A percentile compares a stretch with the other conserved stretches of the same genome.
Evolutionary conservation across 192 early-diverging fungal genomes (phyloP).

Genomic region (Gonapodya sp.): DNA sequence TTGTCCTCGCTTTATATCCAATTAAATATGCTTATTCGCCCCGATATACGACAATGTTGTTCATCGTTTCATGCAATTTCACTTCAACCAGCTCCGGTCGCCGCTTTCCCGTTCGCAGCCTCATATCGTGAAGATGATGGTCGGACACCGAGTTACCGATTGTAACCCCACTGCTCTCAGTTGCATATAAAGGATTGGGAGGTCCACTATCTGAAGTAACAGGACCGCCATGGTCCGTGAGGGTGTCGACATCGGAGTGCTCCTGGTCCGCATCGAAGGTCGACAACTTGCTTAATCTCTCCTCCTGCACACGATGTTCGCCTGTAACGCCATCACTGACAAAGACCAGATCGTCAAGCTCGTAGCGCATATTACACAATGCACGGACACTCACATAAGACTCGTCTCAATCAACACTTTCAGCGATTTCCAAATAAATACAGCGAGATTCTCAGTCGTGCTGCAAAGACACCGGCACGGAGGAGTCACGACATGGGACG

Average conservation of each 20-base stretch:
- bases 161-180: conserved; percentile 7
- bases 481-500: conserved; percentile 6
- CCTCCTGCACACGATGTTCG: too few relatives aligned
- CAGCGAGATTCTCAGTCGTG: conserved; percentile 83
- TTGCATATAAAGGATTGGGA: too few relatives aligned
- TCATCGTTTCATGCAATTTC: conserved; percentile 56
- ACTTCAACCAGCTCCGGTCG: conserved; percentile 46
- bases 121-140: too few relatives aligned
- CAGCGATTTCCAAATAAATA: conserved; percentile 70
- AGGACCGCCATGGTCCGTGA: not conserved
- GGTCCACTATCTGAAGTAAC: too few relatives aligned
- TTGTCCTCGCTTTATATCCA: too few relatives aligned
- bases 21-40: too few relatives aligned
- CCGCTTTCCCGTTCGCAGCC: too few relatives aligned
- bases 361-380: too few relatives aligned
- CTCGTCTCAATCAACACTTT: not conserved
- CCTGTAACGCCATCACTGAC: too few relatives aligned
- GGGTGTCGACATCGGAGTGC: not conserved
- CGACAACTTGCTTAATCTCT: too few relatives aligned
- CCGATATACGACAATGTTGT: conserved; percentile 57
- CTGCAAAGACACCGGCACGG: conserved; percentile 24
- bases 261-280: not conserved
- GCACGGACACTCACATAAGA: too few relatives aligned
- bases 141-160: conserved; percentile 17
- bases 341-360: too few relatives aligned